Base-by-base conservation (phyloP, 495 filamentous ascomycete species). In the Xylaria sp. region DNA sequence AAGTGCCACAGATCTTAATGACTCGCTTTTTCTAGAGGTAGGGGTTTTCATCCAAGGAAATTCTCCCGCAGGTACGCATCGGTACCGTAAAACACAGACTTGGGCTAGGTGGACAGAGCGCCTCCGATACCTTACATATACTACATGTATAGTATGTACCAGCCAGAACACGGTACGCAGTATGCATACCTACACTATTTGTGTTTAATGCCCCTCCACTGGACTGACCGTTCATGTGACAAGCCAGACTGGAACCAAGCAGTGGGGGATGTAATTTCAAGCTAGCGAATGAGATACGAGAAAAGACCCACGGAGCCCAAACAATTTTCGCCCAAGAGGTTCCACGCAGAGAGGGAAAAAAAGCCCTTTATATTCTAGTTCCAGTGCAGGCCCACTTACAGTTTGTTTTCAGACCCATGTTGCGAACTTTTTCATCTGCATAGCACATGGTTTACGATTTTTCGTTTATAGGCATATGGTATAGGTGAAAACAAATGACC, bases 201-300 rank as follows among this genome's bases (percentile, higher is more conserved):
- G 31, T 17, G 31, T 53, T 53, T 52, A 46, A 46, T 48, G 6
- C 17, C 17, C 17, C 46, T 53, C n/a, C 5, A 46, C 46, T 66
- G 44, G 26, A 50, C 21, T 37, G 19, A 24, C 29, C n/a, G 66
- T 68, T 68, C 66, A 68, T 68, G 66, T 68, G 66, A 68, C 66
- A 46, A 46, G 41, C 52, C 40, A 59, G 37, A 44, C 50, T 24
- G 59, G 59, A 44, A 58, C 37, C 5, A 53, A 59, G 26, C 33
- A 46, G 66, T 59, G 50, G 52, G 52, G 7, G 29, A 59, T 46
- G 21, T 14, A 68, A 68, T 68, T 68, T 68, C 66, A 37, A 68
- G 6, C 35, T 46, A 21, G 52, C 66, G 48, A 68, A 68, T 68
- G 9, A 29, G 4, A 15, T n/a, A n/a, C 26, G 21, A 29, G 48